A percentile compares a stretch with the other conserved stretches of the same genome.
phyloP scores from a whole-genome alignment of 441 rosid genomes.

The Eutrema salsugineum region DNA sequence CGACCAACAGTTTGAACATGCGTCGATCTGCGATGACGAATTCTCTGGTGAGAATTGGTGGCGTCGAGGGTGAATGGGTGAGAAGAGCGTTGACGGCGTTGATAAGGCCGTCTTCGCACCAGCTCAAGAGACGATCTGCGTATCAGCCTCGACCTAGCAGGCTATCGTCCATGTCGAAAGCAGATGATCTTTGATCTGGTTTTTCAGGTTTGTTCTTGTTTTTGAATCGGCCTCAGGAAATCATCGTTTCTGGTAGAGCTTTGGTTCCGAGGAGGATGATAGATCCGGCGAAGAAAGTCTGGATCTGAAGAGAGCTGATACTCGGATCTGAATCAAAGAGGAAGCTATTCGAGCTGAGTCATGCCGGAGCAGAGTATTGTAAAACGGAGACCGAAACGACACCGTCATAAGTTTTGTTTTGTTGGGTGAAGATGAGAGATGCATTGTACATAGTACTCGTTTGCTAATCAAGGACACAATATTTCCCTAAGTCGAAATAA shows the following conservation, averaged over 20 bases:
- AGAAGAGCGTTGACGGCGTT: conserved; percentile 73
- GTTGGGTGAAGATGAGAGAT: conserved; percentile 36
- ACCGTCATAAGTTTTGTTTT: conserved; percentile 12
- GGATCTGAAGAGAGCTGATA: not conserved
- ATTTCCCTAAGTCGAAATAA: conserved; percentile 29
- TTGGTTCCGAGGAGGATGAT: not conserved
- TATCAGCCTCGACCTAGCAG: conserved; percentile 73
- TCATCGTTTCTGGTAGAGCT: conserved; percentile 24
- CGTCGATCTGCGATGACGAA: conserved; percentile 87
- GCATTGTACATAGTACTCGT: conserved; percentile 42
- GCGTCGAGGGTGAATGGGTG: conserved; percentile 87
- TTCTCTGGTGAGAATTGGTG: conserved; percentile 79
- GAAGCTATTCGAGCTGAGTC: not conserved
- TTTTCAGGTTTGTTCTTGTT: conserved; percentile 44
- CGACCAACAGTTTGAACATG: conserved; percentile 67
- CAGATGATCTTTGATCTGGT: conserved; percentile 18
- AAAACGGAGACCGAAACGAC: conserved; percentile 19
- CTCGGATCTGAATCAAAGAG: conserved; percentile 15
- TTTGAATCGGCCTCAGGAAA: conserved; percentile 14
- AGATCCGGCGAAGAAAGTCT: conserved; percentile 8
- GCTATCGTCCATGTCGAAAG: conserved; percentile 58
- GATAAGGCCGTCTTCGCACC: conserved; percentile 86
- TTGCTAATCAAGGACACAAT: conserved; percentile 42
- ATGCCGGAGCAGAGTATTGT: conserved; percentile 23
- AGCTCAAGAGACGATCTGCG: conserved; percentile 51